Percentiles rank a stretch among this genome's conserved stretches.
Conservation (phyloP, 352 stramenopile genomes). For the Vaucheria bursata region DNA sequence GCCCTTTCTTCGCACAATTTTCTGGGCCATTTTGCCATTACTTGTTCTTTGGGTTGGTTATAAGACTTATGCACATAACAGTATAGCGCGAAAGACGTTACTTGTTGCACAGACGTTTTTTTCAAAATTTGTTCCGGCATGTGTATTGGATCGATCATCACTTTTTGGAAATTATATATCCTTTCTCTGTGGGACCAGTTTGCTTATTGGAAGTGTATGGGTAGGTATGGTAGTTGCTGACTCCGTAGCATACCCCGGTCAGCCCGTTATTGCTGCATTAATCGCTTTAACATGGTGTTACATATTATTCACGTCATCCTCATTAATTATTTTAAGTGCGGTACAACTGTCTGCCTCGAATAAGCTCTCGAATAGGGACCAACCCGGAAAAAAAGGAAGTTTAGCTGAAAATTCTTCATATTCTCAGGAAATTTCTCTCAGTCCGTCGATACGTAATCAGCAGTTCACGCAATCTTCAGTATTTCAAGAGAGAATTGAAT, state of each 20-base stretch:
- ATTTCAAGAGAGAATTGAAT: background rate
- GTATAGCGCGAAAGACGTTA: background rate
- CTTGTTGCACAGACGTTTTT: background rate
- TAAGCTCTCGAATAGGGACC: background rate
- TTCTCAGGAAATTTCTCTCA: background rate
- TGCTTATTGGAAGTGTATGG: background rate
- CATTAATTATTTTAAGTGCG: background rate
- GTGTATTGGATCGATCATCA: background rate
- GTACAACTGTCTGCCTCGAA: background rate
- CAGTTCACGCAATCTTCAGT: background rate
- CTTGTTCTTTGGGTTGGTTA: background rate
- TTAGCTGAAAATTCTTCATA: background rate
- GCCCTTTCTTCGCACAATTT: background rate
- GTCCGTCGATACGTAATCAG: background rate
- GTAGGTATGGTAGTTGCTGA: background rate
- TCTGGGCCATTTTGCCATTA: background rate
- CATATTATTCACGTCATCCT: background rate
- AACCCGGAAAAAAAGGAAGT: background rate
- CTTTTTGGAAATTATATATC: background rate
- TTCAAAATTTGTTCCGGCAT: background rate
- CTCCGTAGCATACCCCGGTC: background rate
- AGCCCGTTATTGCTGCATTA: background rate
- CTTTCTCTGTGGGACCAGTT: background rate
- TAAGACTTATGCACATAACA: background rate
- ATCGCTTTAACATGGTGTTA: background rate